Evolutionary conservation across 2,329 filamentous ascomycete species (phyloP).

Genomic region (Colletotrichum tropicicola): DNA sequence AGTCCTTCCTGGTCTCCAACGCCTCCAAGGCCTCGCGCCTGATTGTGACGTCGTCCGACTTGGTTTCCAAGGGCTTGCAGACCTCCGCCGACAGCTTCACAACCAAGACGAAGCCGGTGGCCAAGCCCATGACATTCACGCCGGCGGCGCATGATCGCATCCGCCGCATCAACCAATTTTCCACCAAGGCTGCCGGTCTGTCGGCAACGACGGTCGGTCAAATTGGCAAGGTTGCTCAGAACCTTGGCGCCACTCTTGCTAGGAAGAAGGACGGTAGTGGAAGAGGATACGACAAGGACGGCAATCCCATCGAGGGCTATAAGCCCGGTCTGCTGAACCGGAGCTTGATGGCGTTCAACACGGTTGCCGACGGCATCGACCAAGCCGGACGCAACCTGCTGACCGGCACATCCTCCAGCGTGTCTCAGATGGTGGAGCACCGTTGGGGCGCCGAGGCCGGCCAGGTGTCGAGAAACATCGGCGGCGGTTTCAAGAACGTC

Average conservation of each 20-base stretch:
- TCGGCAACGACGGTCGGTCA: slow-evolving; percentile 89
- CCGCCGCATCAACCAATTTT: slow-evolving; percentile 89
- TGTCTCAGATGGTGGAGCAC: slow-evolving; percentile 87
- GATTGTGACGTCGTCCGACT: slow-evolving; percentile 86
- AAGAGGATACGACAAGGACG: slow-evolving; percentile 75
- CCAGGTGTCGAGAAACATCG: slow-evolving; percentile 76
- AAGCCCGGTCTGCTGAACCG: slow-evolving; percentile 96
- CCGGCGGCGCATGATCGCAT: slow-evolving; percentile 86
- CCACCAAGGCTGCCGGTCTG: slow-evolving; percentile 78
- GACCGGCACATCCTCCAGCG: slow-evolving; percentile 77
- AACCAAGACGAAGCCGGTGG: slow-evolving; percentile 78
- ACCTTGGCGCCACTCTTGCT: slow-evolving; percentile 80
- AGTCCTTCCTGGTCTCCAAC: slow-evolving; percentile 85
- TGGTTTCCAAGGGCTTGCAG: slow-evolving; percentile 80
- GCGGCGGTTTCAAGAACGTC: slow-evolving; percentile 93
- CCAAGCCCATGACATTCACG: slow-evolving; percentile 87
- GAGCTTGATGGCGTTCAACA: slow-evolving; percentile 95
- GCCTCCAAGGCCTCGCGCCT: slow-evolving; percentile 89
- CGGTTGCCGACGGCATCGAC: slow-evolving; percentile 92
- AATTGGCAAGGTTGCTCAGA: slow-evolving; percentile 86
- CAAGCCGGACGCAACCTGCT: slow-evolving; percentile 84
- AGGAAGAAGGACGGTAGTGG: slow-evolving; percentile 59
- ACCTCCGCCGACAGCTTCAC: slow-evolving; percentile 83
- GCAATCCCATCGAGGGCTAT: slow-evolving; percentile 70
- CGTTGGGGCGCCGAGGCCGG: slow-evolving; percentile 89